These are phyloP conservation scores for Panaeolus cyanescens DNA, from an alignment of 768 basidiomycete species.

Conservation along the genomic window DNA sequence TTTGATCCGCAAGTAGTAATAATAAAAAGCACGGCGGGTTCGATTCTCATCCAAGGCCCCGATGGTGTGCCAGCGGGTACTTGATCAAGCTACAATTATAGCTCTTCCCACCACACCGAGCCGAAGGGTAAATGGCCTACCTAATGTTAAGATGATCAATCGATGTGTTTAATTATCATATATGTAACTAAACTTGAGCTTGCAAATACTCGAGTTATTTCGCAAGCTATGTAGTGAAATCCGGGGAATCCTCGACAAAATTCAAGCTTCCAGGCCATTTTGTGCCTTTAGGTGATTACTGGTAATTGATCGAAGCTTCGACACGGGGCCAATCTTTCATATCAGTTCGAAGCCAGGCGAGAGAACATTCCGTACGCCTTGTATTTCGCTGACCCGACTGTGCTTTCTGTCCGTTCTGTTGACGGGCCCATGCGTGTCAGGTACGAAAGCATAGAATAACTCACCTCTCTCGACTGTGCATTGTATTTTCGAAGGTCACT, in stretches of 20 bases:
- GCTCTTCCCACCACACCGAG: neutral
- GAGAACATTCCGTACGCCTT: neutral
- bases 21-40: neutral
- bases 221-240: neutral
- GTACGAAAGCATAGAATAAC: neutral
- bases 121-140: neutral
- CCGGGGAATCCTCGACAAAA: neutral
- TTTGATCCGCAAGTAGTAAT: neutral
- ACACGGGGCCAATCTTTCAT: neutral
- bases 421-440: neutral
- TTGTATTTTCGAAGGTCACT: neutral
- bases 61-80: neutral
- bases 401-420: neutral
- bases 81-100: neutral
- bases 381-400: neutral
- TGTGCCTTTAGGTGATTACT: neutral
- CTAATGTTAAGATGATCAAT: slow-evolving; percentile 1
- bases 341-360: neutral
- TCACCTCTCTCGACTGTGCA: neutral
- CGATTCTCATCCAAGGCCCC: slow-evolving; percentile 1
- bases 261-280: neutral
- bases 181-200: neutral
- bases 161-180: slow-evolving; percentile 1
- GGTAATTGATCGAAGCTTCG: neutral
- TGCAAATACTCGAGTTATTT: no score